A percentile compares a stretch with the other conserved stretches of the same genome.
Evolutionary conservation across 495 filamentous ascomycete genomes (phyloP).

Genomic region (Penicillium diatomitis): DNA sequence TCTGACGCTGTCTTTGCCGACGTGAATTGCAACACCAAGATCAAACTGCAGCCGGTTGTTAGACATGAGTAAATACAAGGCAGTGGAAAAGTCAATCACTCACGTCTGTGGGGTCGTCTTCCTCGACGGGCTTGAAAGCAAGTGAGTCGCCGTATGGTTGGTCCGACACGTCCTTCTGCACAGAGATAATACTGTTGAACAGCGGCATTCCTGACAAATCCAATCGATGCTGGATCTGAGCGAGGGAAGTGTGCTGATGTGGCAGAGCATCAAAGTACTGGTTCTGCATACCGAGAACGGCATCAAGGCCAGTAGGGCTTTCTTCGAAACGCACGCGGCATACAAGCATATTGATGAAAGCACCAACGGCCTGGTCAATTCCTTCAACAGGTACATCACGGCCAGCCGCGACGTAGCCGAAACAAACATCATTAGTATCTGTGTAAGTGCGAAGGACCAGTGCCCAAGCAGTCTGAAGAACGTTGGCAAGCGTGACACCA

Average conservation of each 20-base stretch:
- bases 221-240: conserved; percentile 8
- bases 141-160: neutral
- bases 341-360: conserved; percentile 29
- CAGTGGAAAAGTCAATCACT: neutral
- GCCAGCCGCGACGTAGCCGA: conserved; percentile 22
- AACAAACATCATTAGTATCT: conserved; percentile 26
- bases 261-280: conserved; percentile 25
- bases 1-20: conserved; percentile 6
- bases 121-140: neutral
- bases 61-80: neutral
- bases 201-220: neutral
- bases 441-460: conserved; percentile 30
- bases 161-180: neutral
- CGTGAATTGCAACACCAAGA: conserved; percentile 33
- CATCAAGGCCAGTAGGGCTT: conserved; percentile 12
- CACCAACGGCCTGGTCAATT: conserved; percentile 24
- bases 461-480: conserved; percentile 33
- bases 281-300: conserved; percentile 23
- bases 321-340: conserved; percentile 10
- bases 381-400: conserved; percentile 23
- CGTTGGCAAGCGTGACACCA: conserved; percentile 13
- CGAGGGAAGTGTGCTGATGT: conserved; percentile 32
- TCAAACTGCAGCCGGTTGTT: neutral
- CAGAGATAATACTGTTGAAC: conserved; percentile 2
- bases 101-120: conserved; percentile 8